Conservation (phyloP, 1,284 basidiomycete species). For the Malassezia sympodialis region DNA sequence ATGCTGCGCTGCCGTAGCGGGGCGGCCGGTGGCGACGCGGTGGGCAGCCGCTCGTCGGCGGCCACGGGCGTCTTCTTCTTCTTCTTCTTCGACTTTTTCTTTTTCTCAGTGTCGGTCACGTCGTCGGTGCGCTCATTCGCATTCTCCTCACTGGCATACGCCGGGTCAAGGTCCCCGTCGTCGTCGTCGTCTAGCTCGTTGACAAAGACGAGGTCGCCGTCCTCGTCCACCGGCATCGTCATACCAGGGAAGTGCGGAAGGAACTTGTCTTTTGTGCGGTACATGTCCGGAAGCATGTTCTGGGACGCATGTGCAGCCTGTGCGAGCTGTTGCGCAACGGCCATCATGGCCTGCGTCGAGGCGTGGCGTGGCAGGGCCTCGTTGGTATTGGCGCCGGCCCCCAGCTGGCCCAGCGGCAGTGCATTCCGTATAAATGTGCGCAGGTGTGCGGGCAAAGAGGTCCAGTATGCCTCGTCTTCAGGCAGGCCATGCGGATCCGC, state of each 20-base stretch:
- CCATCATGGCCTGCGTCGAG: conserved; percentile 46
- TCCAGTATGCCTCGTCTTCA: conserved; percentile 57
- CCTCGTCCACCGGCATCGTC: conserved; percentile 1
- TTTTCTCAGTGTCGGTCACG: conserved; percentile 1
- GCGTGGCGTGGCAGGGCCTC: conserved; percentile 39
- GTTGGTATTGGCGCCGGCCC: conserved; percentile 32
- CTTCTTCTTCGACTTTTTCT: conserved; percentile 50
- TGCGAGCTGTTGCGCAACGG: conserved; percentile 47
- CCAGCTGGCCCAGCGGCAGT: conserved; percentile 50
- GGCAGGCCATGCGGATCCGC: conserved; percentile 42
- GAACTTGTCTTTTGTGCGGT: background rate
- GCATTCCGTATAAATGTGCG: conserved; percentile 56
- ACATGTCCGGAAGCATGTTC: conserved; percentile 7
- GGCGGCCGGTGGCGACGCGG: conserved; percentile 40
- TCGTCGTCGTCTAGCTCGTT: conserved; percentile 42
- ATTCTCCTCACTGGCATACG: conserved; percentile 38
- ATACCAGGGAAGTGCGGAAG: conserved; percentile 24
- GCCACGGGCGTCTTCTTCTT: conserved; percentile 51
- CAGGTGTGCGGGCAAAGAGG: conserved; percentile 54
- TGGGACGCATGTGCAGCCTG: conserved; percentile 44
- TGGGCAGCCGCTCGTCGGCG: conserved; percentile 36
- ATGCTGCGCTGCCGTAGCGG: conserved; percentile 47
- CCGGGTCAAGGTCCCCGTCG: conserved; percentile 19
- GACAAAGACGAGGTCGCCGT: conserved; percentile 27
- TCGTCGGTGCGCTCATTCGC: background rate